A percentile compares a stretch with the other conserved stretches of the same genome.
Conservation (phyloP, 768 basidiomycete genomes). For the Suillus lakei region DNA sequence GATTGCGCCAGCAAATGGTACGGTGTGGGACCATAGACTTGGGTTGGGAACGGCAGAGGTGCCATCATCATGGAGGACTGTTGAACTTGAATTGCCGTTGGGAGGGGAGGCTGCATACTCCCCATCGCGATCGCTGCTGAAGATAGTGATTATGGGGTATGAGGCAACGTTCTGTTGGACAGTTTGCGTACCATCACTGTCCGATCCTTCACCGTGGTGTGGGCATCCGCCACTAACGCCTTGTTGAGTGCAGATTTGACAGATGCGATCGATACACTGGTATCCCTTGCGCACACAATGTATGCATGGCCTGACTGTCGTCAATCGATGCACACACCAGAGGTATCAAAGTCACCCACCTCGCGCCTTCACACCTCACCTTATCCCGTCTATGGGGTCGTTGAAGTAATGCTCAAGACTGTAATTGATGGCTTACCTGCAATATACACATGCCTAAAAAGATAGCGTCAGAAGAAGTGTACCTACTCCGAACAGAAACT, state of each 20-base stretch:
- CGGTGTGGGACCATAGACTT: slow-evolving; percentile 31
- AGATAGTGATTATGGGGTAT: slow-evolving; percentile 15
- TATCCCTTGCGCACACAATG: slow-evolving; percentile 55
- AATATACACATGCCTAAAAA: slow-evolving; percentile 59
- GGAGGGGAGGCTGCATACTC: slow-evolving; percentile 9
- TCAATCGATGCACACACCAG: slow-evolving; percentile 11
- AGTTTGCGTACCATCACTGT: slow-evolving; percentile 24
- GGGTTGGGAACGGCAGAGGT: slow-evolving; percentile 27
- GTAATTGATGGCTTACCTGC: slow-evolving; percentile 49
- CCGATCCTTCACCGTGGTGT: slow-evolving; percentile 40
- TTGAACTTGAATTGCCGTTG: slow-evolving; percentile 20
- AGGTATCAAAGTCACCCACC: slow-evolving; percentile 38
- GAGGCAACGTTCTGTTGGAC: slow-evolving; percentile 2
- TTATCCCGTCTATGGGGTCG: slow-evolving; percentile 56
- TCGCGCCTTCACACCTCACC: slow-evolving; percentile 61
- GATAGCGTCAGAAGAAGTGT: slow-evolving; percentile 14
- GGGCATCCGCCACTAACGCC: slow-evolving; percentile 51
- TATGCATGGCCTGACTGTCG: slow-evolving; percentile 48
- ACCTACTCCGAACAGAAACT: slow-evolving; percentile 25
- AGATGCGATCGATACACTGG: slow-evolving; percentile 56
- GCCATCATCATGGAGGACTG: slow-evolving; percentile 22
- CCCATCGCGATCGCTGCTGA: slow-evolving; percentile 2
- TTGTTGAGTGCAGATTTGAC: slow-evolving; percentile 47
- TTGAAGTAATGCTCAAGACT: slow-evolving; percentile 18
- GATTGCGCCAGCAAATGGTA: slow-evolving; percentile 33